Base-by-base conservation (phyloP, 75 land plant genomes). In the Cupressus sempervirens region DNA sequence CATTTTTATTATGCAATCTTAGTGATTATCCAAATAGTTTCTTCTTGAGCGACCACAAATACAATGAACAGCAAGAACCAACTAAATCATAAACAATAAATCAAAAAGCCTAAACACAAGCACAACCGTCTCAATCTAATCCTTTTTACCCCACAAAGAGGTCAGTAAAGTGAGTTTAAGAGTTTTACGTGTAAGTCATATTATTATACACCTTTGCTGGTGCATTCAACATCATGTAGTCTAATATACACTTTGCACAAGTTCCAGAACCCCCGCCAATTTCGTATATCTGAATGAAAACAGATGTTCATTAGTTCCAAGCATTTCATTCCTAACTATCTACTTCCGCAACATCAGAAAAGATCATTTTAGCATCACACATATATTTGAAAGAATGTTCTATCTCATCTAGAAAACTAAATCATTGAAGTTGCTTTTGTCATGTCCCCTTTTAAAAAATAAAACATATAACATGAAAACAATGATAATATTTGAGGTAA, bases 231-330 rank as follows among this genome's bases (percentile, higher is more conserved):
- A 86, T 96, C 85, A 98, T 86, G 89, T 96, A 98, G 87, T 95
- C 96, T 87, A 98, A 89, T 80, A 98, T 91, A 82, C 96, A 93
- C 75, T 91, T 96, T 73, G 99, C 99, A 90, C 98, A 96, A 40
- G 97, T 98, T 88, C 99, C 99, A 40, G 98, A 94, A 72, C 99
- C 99, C 82, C 99, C 99, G 41, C 99, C 99, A 84, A 98, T 96
- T 90, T 98, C 99, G 89, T 91, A 98, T 85, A 98, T 96, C 99
- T 98, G 91, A 40, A 75, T 48, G 15, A 79, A 79, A 79, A 15
- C 11, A 76, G 7, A 79, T 12, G 14, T 79, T 4, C 13, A 45
- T 79, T 43, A 79, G 81, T n/a, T 45, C 48, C 30, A 45, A 20
- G 46, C 5, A 79, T 79, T 79, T 45, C 20, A 45, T 79, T 79